Conservation (phyloP, 2,329 filamentous ascomycete genomes). For the Hypoxylon sp. region DNA sequence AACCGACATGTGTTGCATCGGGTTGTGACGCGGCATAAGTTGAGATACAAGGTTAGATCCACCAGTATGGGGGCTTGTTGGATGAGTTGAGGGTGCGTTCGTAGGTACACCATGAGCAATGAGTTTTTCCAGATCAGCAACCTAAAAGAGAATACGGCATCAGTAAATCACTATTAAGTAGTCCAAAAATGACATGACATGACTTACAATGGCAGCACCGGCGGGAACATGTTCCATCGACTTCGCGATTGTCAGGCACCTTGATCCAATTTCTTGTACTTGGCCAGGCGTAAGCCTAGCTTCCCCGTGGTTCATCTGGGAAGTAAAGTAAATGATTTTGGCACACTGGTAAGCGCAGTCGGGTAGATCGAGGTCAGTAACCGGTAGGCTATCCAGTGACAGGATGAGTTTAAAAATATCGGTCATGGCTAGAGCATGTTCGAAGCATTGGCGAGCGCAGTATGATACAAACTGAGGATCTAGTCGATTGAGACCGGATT, state of each 20-base stretch:
- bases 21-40: conserved; percentile 41
- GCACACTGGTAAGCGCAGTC: conserved; percentile 65
- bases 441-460: conserved; percentile 61
- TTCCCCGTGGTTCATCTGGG: conserved; percentile 55
- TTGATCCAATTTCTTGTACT: conserved; percentile 58
- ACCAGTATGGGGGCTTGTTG: conserved; percentile 43
- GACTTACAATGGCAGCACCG: conserved; percentile 56
- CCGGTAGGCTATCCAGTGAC: conserved; percentile 58
- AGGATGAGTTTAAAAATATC: conserved; percentile 63
- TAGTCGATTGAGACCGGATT: conserved; percentile 54
- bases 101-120: conserved; percentile 55
- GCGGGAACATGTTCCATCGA: conserved; percentile 62
- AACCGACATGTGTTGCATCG: conserved; percentile 45
- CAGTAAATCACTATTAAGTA: conserved; percentile 11
- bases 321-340: conserved; percentile 60
- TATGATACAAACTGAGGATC: conserved; percentile 59
- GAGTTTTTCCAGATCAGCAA: conserved; percentile 60
- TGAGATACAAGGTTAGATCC: conserved; percentile 36
- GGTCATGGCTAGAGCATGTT: conserved; percentile 64
- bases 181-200: conserved; percentile 17
- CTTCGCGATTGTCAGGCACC: conserved; percentile 60
- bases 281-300: conserved; percentile 56
- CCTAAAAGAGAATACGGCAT: conserved; percentile 41
- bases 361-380: conserved; percentile 64
- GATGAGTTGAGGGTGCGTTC: conserved; percentile 44